Percentiles rank a stretch among this genome's conserved stretches.
phyloP scores from a whole-genome alignment of 2,329 filamentous ascomycete genomes.

The Hansfordia pulvinata region DNA sequence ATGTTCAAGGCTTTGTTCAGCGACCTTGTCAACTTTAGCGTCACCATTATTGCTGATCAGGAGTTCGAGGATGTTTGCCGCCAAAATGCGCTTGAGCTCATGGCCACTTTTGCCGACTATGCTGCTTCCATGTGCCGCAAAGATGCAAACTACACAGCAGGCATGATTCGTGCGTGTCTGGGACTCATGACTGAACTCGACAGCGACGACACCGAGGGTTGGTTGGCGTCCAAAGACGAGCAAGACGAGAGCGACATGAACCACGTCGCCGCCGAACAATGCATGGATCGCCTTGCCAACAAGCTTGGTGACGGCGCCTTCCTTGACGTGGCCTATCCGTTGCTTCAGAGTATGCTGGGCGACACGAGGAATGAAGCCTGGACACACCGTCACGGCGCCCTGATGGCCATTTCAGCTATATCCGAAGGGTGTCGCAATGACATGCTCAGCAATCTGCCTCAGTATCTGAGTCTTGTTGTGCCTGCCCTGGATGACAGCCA shows the following conservation, averaged over 20 bases:
- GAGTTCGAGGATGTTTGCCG: conserved; percentile 80
- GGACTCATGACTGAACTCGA: conserved; percentile 97
- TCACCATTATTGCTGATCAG: conserved; percentile 92
- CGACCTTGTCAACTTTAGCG: conserved; percentile 81
- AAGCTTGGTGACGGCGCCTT: conserved; percentile 93
- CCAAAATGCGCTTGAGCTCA: conserved; percentile 90
- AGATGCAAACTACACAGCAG: conserved; percentile 77
- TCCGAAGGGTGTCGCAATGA: conserved; percentile 92
- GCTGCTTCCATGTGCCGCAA: conserved; percentile 91
- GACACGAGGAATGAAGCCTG: conserved; percentile 88
- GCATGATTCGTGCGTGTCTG: conserved; percentile 97
- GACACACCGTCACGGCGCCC: conserved; percentile 87
- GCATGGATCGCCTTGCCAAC: conserved; percentile 94
- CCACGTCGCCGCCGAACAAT: conserved; percentile 94
- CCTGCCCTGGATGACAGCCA: conserved; percentile 83
- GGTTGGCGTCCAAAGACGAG: conserved; percentile 89
- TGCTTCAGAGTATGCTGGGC: conserved; percentile 95
- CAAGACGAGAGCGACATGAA: conserved; percentile 94
- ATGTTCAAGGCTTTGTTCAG: conserved; percentile 97
- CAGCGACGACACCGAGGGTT: conserved; percentile 88
- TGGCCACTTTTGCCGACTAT: conserved; percentile 96
- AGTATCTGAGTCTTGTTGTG: conserved; percentile 89
- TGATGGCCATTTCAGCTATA: conserved; percentile 98
- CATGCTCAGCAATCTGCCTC: conserved; percentile 88
- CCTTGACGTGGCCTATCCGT: conserved; percentile 84